Percentiles rank a stretch among this genome's conserved stretches.
Evolutionary conservation across 352 stramenopile species (phyloP).

Genomic region (Hyaloperonospora brassicae): DNA sequence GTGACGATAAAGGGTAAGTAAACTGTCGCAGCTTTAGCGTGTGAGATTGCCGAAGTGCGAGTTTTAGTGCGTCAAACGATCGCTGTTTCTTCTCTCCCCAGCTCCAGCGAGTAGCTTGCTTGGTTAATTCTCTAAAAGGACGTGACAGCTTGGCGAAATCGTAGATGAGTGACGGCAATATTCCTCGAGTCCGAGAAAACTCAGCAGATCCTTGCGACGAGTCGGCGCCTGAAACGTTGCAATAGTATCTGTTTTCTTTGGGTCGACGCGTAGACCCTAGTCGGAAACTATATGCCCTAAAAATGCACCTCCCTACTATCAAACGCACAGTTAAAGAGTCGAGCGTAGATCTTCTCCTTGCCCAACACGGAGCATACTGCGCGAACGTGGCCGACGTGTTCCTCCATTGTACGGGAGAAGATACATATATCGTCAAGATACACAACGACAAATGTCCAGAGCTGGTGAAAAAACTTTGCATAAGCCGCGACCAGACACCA

Average conservation of each 20-base stretch:
- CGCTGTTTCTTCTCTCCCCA: too few species aligned
- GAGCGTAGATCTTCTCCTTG: neutral
- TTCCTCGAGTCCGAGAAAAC: neutral
- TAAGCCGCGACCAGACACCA: constrained; percentile 2
- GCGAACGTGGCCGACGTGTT: constrained; percentile 1
- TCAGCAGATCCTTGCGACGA: neutral
- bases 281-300: too few species aligned
- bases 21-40: too few species aligned
- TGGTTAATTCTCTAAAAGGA: neutral
- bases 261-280: too few species aligned
- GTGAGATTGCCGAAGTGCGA: too few species aligned
- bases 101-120: neutral
- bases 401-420: constrained; percentile 4
- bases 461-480: neutral
- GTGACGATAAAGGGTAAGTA: too few species aligned
- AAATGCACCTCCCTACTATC: neutral
- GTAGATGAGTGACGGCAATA: neutral
- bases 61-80: too few species aligned
- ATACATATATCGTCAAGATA: constrained; percentile 10
- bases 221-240: neutral
- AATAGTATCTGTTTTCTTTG: too few species aligned
- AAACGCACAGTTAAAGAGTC: neutral
- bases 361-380: neutral
- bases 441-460: constrained; percentile 2
- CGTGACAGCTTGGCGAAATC: neutral